A percentile compares a stretch with the other conserved stretches of the same genome.
These are phyloP conservation scores for Stemphylium lycopersici DNA, from an alignment of 2,329 filamentous ascomycete genomes.

Conservation along the genomic window DNA sequence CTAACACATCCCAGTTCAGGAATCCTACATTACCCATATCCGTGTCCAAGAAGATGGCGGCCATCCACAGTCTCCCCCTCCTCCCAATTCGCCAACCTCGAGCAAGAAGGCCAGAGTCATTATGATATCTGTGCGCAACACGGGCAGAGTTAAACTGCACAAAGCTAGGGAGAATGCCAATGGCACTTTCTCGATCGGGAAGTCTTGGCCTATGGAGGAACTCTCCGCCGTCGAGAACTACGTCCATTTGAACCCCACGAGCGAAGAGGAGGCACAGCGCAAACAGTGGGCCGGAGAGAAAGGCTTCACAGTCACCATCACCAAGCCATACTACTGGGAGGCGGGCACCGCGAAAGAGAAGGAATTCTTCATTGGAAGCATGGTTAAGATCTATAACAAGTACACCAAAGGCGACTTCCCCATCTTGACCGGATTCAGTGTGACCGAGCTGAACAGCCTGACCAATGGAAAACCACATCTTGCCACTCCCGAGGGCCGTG, in stretches of 20 bases:
- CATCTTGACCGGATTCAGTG: conserved; percentile 80
- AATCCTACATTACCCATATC: conserved; percentile 98
- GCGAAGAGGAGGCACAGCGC: conserved; percentile 64
- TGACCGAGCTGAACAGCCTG: conserved; percentile 76
- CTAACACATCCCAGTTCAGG: conserved; percentile 63
- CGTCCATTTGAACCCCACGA: conserved; percentile 65
- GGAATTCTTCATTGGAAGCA: conserved; percentile 95
- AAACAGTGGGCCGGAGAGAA: conserved; percentile 80
- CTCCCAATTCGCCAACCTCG: conserved; percentile 73
- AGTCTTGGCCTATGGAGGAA: conserved; percentile 97
- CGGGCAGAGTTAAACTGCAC: conserved; percentile 91
- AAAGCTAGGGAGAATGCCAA: conserved; percentile 96
- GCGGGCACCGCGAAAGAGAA: conserved; percentile 94
- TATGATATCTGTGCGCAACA: conserved; percentile 90
- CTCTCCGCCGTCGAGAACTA: conserved; percentile 83
- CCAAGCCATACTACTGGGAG: conserved; percentile 97
- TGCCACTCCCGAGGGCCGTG: conserved; percentile 38
- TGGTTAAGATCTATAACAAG: conserved; percentile 96
- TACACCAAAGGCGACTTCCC: conserved; percentile 77
- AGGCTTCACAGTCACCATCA: conserved; percentile 86
- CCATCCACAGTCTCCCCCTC: conserved; percentile 82
- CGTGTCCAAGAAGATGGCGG: conserved; percentile 84
- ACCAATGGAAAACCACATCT: conserved; percentile 58
- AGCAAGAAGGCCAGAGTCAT: conserved; percentile 90
- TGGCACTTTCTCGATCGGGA: conserved; percentile 94